Conservation (phyloP, 78 protist genomes). For the Polysphondylium violaceum region DNA sequence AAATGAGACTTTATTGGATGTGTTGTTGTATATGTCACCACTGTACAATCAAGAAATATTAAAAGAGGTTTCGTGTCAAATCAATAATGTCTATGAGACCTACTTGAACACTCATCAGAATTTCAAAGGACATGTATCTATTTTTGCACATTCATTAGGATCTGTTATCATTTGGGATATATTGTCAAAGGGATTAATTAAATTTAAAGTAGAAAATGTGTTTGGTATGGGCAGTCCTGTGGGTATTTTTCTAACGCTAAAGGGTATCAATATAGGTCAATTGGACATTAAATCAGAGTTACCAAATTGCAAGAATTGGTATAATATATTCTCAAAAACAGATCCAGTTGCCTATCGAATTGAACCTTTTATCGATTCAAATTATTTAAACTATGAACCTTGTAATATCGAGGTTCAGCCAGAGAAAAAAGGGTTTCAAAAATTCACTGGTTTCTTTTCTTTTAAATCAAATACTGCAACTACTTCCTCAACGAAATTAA, state of each 20-base stretch:
- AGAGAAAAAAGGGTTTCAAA: slow-evolving; percentile 21
- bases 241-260: slow-evolving; percentile 47
- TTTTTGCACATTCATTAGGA: slow-evolving; percentile 38
- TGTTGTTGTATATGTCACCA: slow-evolving; percentile 41
- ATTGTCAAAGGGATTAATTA: not conserved
- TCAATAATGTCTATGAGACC: not conserved
- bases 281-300: not conserved
- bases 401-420: not conserved
- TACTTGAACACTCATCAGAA: slow-evolving; percentile 5
- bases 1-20: slow-evolving; percentile 32
- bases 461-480: slow-evolving; percentile 12
- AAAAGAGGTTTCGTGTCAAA: slow-evolving; percentile 12
- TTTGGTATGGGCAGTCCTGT: slow-evolving; percentile 47
- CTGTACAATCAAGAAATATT: slow-evolving; percentile 23
- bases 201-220: slow-evolving; percentile 42
- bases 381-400: slow-evolving; percentile 10
- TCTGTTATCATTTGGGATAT: slow-evolving; percentile 49
- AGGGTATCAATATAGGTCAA: not conserved
- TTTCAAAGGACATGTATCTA: slow-evolving; percentile 22
- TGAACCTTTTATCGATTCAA: slow-evolving; percentile 46
- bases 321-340: slow-evolving; percentile 32
- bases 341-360: slow-evolving; percentile 62
- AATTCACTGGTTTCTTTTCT: slow-evolving; percentile 3
- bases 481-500: not conserved
- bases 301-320: slow-evolving; percentile 27